phyloP scores from a whole-genome alignment of 768 basidiomycete species.

The Pseudohyphozyma bogoriensis region DNA sequence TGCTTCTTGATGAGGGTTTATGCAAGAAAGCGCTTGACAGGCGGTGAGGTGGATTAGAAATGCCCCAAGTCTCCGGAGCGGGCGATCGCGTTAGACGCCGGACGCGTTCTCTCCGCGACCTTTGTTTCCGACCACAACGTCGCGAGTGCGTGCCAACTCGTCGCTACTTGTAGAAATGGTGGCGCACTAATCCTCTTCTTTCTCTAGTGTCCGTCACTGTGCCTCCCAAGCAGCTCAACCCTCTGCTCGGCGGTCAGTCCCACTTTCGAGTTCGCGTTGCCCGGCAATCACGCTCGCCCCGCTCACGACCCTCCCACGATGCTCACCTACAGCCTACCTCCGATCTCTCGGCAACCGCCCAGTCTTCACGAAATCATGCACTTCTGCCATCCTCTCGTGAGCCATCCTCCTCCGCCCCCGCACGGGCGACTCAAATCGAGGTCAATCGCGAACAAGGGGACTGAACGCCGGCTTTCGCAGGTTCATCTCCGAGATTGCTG shows the following conservation, averaged over 20 bases:
- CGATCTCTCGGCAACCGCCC: conserved; percentile 57
- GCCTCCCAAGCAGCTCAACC: conserved; percentile 36
- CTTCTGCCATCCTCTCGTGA: background rate
- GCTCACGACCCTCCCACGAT: too few species aligned
- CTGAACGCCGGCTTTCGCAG: conserved; percentile 42
- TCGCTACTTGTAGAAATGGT: too few species aligned
- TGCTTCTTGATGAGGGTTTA: too few species aligned
- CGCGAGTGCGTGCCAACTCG: too few species aligned
- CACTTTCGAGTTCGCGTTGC: too few species aligned
- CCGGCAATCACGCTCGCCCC: background rate
- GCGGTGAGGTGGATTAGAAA: too few species aligned
- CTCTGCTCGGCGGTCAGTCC: conserved; percentile 47
- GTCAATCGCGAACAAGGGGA: background rate
- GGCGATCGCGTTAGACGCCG: too few species aligned
- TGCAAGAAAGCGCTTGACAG: too few species aligned
- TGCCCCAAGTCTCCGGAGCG: too few species aligned
- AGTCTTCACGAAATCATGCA: conserved; percentile 56
- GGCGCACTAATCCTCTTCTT: too few species aligned
- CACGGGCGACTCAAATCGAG: conserved; percentile 23
- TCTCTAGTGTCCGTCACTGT: conserved; percentile 13
- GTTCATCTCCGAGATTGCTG: conserved; percentile 46
- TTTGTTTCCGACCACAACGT: too few species aligned
- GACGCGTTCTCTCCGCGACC: too few species aligned
- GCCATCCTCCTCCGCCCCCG: conserved; percentile 21
- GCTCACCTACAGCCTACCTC: conserved; percentile 46